Conservation (phyloP, 2,329 filamentous ascomycete species). For the Stromatinia cepivora region DNA sequence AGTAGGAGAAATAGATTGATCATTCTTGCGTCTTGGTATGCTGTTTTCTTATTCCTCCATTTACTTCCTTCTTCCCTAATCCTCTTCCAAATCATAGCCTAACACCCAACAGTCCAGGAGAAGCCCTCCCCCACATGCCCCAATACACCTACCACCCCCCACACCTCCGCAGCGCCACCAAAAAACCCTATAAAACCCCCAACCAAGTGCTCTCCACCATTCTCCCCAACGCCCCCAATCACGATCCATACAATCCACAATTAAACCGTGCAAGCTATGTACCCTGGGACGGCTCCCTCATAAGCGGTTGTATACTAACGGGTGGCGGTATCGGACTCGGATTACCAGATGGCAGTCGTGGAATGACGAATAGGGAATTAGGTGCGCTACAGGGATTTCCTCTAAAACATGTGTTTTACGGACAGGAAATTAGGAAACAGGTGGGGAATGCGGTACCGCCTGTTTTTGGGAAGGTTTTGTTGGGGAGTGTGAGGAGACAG, state of each 20-base stretch:
- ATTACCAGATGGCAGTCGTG: conserved; percentile 62
- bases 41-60: neutral
- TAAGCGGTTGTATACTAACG: conserved; percentile 60
- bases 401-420: conserved; percentile 54
- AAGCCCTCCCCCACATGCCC: conserved; percentile 66
- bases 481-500: conserved; percentile 19
- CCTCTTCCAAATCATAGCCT: neutral
- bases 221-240: conserved; percentile 44
- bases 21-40: conserved; percentile 51
- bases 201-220: conserved; percentile 34
- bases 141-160: conserved; percentile 55
- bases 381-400: conserved; percentile 72
- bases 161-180: conserved; percentile 44
- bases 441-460: conserved; percentile 80
- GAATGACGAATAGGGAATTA: conserved; percentile 65
- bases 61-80: too few species aligned
- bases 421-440: conserved; percentile 54
- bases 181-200: conserved; percentile 49
- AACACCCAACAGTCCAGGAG: conserved; percentile 57
- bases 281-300: conserved; percentile 49
- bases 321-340: conserved; percentile 56
- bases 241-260: conserved; percentile 32
- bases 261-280: neutral
- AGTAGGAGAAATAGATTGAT: conserved; percentile 46
- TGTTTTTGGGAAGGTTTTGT: conserved; percentile 47